phyloP scores from a whole-genome alignment of 768 basidiomycete genomes.

The Serendipita sp. region DNA sequence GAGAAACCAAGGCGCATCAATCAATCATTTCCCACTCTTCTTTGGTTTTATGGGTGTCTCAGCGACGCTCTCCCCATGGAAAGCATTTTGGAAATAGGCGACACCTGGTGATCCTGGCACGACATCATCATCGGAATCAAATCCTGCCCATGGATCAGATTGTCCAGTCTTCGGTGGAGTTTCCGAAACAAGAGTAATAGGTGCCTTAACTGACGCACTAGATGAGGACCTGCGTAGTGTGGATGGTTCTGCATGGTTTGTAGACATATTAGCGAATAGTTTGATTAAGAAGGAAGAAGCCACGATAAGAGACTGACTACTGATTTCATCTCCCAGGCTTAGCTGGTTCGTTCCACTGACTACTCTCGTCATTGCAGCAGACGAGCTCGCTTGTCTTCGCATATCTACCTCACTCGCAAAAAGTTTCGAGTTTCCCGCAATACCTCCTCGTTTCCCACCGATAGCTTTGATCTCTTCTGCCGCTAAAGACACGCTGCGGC shows the following conservation, averaged over 20 bases:
- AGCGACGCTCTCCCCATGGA: neutral
- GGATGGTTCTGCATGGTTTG: no score
- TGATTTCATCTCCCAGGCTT: neutral
- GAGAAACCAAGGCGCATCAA: no score
- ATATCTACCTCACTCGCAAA: constrained; percentile 3
- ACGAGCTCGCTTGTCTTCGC: neutral
- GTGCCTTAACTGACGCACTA: neutral
- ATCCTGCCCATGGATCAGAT: neutral
- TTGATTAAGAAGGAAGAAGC: neutral
- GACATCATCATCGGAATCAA: constrained; percentile 1
- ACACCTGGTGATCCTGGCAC: neutral
- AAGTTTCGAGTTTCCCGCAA: neutral
- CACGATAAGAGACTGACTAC: neutral
- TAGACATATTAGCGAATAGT: neutral
- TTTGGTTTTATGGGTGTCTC: constrained; percentile 1
- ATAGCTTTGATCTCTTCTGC: neutral
- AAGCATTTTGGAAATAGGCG: neutral
- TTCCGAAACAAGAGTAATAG: neutral
- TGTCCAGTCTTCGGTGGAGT: neutral
- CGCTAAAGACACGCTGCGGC: neutral
- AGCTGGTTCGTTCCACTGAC: neutral
- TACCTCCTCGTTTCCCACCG: neutral
- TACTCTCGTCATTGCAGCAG: neutral
- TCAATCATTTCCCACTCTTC: neutral
- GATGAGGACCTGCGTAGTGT: no score